Conservation (phyloP, 345 rosid species). For the Pistacia atlantica region DNA sequence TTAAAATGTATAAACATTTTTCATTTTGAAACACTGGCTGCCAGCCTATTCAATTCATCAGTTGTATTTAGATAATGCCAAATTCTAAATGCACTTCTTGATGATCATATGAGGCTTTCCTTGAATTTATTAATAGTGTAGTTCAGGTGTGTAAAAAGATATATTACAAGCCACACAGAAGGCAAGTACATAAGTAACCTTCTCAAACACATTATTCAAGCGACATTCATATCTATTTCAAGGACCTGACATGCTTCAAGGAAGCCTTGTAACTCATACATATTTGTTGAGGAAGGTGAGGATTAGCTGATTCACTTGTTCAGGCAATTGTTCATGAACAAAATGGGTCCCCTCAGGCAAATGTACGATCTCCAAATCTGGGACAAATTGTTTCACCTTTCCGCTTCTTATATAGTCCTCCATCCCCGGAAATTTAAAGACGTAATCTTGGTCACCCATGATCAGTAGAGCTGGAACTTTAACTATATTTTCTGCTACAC, state of each 20-base stretch:
- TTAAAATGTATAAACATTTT: background rate
- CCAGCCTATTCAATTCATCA: no score
- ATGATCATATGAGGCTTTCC: background rate
- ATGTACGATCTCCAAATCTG: constrained; percentile 44
- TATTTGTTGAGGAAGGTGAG: constrained; percentile 44
- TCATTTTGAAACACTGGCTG: background rate
- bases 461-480: constrained; percentile 49
- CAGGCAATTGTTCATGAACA: constrained; percentile 58
- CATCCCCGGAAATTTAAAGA: constrained; percentile 48
- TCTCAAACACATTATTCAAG: constrained; percentile 1
- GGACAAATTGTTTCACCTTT: constrained; percentile 46
- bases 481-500: constrained; percentile 28
- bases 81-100: background rate
- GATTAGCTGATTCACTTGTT: constrained; percentile 46
- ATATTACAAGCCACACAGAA: background rate
- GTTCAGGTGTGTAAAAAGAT: background rate
- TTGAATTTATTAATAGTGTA: background rate
- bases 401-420: constrained; percentile 49
- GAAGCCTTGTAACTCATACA: constrained; percentile 5
- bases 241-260: background rate
- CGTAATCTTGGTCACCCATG: constrained; percentile 55
- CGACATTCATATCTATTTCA: background rate
- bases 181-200: no score
- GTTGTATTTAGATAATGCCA: background rate
- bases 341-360: constrained; percentile 59